Evolutionary conservation across 2,329 filamentous ascomycete species (phyloP).

Genomic region (Lasiodiplodia sp.): DNA sequence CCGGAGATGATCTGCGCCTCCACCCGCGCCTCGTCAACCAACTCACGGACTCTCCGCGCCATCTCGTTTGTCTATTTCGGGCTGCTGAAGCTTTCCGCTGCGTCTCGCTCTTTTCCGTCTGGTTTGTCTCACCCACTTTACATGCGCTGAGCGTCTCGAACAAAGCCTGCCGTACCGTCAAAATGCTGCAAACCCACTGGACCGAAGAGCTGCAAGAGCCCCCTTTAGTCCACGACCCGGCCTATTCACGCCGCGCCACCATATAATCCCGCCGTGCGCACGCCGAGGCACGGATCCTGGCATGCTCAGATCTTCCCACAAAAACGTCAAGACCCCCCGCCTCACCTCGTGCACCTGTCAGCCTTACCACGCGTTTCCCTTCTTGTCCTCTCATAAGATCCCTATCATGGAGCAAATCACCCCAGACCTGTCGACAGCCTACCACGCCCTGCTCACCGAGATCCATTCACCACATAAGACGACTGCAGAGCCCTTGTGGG

Average conservation of each 20-base stretch:
- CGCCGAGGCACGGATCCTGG: conserved; percentile 17
- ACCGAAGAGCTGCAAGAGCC: neutral
- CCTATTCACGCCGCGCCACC: neutral
- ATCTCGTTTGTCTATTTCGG: conserved; percentile 14
- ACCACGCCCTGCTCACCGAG: conserved; percentile 27
- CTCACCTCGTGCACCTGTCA: neutral
- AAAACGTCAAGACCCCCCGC: conserved; percentile 11
- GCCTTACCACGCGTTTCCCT: conserved; percentile 5
- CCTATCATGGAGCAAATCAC: conserved; percentile 25
- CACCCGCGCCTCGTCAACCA: neutral
- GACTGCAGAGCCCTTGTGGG: conserved; percentile 7
- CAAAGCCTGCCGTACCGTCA: neutral
- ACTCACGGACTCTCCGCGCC: neutral
- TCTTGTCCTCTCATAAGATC: neutral
- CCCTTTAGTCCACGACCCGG: neutral
- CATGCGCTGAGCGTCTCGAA: neutral
- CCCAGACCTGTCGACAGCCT: conserved; percentile 22
- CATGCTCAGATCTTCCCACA: conserved; percentile 14
- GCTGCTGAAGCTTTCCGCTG: conserved; percentile 8
- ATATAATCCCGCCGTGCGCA: conserved; percentile 1
- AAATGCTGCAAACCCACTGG: neutral
- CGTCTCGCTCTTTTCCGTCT: neutral
- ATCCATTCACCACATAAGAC: conserved; percentile 17
- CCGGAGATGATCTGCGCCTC: conserved; percentile 19
- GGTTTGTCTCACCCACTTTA: conserved; percentile 2